Evolutionary conservation across 129 eudicot species (phyloP).

Genomic region (Tanacetum coccineum): DNA sequence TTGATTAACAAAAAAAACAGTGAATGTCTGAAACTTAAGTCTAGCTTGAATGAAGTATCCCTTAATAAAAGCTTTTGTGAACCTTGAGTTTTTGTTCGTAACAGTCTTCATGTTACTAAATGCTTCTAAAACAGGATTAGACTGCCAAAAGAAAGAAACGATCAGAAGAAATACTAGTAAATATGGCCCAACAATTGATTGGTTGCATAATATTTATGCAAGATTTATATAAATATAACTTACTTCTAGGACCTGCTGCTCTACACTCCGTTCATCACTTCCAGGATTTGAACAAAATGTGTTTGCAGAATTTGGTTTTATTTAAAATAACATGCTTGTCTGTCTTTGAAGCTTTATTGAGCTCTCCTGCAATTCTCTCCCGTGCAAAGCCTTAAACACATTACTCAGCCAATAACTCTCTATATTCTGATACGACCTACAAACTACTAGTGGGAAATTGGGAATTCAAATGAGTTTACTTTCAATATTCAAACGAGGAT

Average conservation of each 20-base stretch:
- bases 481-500: no score
- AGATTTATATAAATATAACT: no score
- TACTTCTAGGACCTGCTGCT: no score
- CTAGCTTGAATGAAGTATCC: neutral
- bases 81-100: slow-evolving; percentile 84
- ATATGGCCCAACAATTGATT: no score
- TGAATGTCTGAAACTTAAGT: neutral
- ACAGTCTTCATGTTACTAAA: slow-evolving; percentile 77
- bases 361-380: neutral
- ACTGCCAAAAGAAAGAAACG: no score
- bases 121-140: no score
- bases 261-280: no score
- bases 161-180: no score
- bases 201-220: no score
- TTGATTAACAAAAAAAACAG: no score
- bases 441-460: neutral
- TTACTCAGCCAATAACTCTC: neutral
- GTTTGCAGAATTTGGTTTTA: neutral
- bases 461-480: neutral
- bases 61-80: slow-evolving; percentile 9
- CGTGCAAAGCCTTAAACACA: slow-evolving; percentile 5
- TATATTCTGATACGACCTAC: neutral
- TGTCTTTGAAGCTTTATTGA: neutral
- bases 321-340: slow-evolving; percentile 7
- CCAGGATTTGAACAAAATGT: no score